A percentile compares a stretch with the other conserved stretches of the same genome.
phyloP scores from a whole-genome alignment of 1,284 basidiomycete genomes.

The Leccinum griseonigrum region DNA sequence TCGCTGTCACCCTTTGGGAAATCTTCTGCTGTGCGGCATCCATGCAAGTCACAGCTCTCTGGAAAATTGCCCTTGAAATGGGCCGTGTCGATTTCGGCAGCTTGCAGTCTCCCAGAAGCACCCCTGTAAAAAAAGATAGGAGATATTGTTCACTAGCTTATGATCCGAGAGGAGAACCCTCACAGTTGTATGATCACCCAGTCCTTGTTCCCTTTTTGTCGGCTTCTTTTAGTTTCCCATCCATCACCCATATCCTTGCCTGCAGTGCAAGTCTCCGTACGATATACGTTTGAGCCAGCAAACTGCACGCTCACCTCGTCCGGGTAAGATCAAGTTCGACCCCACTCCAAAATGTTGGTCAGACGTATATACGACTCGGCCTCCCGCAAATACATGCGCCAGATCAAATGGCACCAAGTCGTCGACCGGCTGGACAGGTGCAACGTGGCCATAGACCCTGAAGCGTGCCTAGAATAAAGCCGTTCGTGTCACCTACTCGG shows the following conservation, averaged over 20 bases:
- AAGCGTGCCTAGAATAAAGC: slow-evolving; percentile 69
- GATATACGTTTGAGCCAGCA: not conserved
- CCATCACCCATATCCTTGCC: slow-evolving; percentile 95
- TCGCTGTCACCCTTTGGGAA: slow-evolving; percentile 39
- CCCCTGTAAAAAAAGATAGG: slow-evolving; percentile 44
- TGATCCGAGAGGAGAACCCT: slow-evolving; percentile 30
- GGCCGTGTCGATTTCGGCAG: slow-evolving; percentile 89
- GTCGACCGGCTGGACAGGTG: slow-evolving; percentile 58
- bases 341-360: slow-evolving; percentile 97
- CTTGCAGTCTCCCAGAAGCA: slow-evolving; percentile 66
- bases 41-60: slow-evolving; percentile 84
- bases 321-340: slow-evolving; percentile 88
- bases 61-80: slow-evolving; percentile 98
- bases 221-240: slow-evolving; percentile 95
- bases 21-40: slow-evolving; percentile 43
- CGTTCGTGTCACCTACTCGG: slow-evolving; percentile 4
- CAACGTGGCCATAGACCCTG: slow-evolving; percentile 82
- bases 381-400: slow-evolving; percentile 90
- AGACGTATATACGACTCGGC: slow-evolving; percentile 73
- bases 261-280: slow-evolving; percentile 1
- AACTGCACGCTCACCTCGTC: slow-evolving; percentile 53
- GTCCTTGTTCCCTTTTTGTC: slow-evolving; percentile 79
- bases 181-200: slow-evolving; percentile 91
- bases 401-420: slow-evolving; percentile 68
- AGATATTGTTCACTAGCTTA: slow-evolving; percentile 5